phyloP scores from a whole-genome alignment of 225 moss, liverwort and hornwort genomes.

The Ulota crispa region DNA sequence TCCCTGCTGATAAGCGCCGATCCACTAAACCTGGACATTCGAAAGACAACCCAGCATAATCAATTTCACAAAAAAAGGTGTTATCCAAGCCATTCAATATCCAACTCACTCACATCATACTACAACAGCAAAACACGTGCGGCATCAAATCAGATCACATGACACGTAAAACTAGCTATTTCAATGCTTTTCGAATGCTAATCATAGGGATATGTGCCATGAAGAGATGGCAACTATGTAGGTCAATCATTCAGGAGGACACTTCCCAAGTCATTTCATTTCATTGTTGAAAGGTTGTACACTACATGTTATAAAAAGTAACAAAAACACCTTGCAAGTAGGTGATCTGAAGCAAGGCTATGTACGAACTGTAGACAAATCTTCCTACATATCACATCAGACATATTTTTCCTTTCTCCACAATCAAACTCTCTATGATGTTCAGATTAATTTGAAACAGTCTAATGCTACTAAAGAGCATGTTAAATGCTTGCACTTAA shows the following conservation, averaged over 20 bases:
- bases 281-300: neutral
- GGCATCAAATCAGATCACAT: neutral
- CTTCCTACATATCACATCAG: neutral
- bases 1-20: constrained; percentile 55
- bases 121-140: neutral
- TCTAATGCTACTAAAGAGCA: neutral
- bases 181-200: neutral
- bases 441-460: neutral
- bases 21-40: constrained; percentile 41
- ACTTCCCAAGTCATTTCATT: neutral
- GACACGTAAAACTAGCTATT: neutral
- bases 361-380: neutral
- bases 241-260: neutral
- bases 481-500: neutral
- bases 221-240: neutral
- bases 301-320: neutral
- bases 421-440: neutral
- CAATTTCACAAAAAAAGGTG: neutral
- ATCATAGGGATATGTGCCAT: neutral
- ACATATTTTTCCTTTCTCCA: neutral
- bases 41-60: constrained; percentile 23
- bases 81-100: neutral
- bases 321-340: neutral
- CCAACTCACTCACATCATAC: neutral
- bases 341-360: neutral